Percentiles rank a stretch among this genome's conserved stretches.
Conservation (phyloP, 345 rosid species). For the Boechera divaricarpa region DNA sequence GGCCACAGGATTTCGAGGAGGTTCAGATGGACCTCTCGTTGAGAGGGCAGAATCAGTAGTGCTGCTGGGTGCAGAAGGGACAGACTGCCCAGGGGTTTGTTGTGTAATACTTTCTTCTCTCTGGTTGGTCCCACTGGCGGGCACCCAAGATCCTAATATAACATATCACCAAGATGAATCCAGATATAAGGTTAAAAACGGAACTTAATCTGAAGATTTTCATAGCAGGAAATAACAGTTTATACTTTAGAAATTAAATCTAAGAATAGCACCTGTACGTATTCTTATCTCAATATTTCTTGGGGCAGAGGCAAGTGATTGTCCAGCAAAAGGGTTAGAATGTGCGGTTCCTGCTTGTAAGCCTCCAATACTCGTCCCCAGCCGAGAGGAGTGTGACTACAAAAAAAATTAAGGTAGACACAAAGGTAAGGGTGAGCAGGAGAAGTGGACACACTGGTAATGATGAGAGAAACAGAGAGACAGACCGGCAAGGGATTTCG, state of each 20-base stretch:
- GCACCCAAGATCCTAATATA: constrained; percentile 53
- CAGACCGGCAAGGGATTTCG: constrained; percentile 58
- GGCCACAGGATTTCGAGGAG: constrained; percentile 43
- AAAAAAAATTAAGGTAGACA: constrained; percentile 25
- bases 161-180: constrained; percentile 23
- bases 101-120: constrained; percentile 48
- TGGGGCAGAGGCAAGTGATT: constrained; percentile 50
- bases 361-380: constrained; percentile 53
- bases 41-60: constrained; percentile 40
- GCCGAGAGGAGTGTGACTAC: constrained; percentile 56
- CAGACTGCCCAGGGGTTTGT: constrained; percentile 48
- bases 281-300: constrained; percentile 69
- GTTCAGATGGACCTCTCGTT: constrained; percentile 33
- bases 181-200: background rate
- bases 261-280: constrained; percentile 53
- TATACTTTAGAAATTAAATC: background rate
- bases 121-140: constrained; percentile 44
- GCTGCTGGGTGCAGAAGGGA: constrained; percentile 43
- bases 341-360: constrained; percentile 48
- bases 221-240: background rate
- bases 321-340: constrained; percentile 50
- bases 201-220: constrained; percentile 3
- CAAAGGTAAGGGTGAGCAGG: constrained; percentile 27
- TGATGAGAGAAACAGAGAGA: constrained; percentile 25
- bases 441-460: constrained; percentile 6